Evolutionary conservation across 208 protist genomes (phyloP).

Genomic region (Crithidia bombi): DNA sequence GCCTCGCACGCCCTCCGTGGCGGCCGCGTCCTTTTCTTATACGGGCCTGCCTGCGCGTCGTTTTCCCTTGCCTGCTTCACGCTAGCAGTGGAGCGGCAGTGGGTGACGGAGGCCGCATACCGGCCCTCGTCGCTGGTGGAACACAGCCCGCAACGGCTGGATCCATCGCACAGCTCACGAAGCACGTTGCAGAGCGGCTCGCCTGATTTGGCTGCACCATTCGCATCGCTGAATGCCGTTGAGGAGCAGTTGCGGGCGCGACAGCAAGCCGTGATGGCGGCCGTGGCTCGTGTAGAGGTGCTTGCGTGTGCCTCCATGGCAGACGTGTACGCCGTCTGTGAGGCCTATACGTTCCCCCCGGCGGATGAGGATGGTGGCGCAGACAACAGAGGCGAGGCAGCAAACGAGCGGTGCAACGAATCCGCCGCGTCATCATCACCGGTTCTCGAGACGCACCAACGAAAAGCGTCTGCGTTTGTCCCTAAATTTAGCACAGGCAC

Average conservation of each 20-base stretch:
- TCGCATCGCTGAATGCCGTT: background rate
- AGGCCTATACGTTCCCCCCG: constrained; percentile 25
- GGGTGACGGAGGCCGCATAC: background rate
- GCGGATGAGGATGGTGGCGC: no score
- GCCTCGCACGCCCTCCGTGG: constrained; percentile 52
- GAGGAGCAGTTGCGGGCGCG: constrained; percentile 10
- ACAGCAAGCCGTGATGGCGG: constrained; percentile 37
- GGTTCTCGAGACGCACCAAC: no score
- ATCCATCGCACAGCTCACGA: background rate
- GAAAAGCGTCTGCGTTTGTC: no score
- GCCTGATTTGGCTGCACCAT: background rate
- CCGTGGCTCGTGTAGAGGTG: constrained; percentile 52
- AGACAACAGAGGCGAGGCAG: no score
- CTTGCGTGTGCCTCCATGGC: constrained; percentile 51
- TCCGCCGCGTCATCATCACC: no score
- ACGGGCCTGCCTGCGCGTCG: constrained; percentile 38
- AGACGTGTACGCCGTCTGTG: constrained; percentile 42
- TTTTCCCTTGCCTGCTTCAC: constrained; percentile 49
- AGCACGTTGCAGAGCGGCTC: background rate
- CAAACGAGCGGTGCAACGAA: background rate
- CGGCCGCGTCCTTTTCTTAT: constrained; percentile 54
- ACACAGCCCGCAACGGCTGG: background rate
- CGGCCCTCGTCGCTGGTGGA: background rate
- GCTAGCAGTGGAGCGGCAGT: constrained; percentile 43
- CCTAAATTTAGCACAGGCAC: no score